A percentile compares a stretch with the other conserved stretches of the same genome.
Evolutionary conservation across 371 early-diverging fungal species (phyloP).

Genomic region (Mucor ambiguus): DNA sequence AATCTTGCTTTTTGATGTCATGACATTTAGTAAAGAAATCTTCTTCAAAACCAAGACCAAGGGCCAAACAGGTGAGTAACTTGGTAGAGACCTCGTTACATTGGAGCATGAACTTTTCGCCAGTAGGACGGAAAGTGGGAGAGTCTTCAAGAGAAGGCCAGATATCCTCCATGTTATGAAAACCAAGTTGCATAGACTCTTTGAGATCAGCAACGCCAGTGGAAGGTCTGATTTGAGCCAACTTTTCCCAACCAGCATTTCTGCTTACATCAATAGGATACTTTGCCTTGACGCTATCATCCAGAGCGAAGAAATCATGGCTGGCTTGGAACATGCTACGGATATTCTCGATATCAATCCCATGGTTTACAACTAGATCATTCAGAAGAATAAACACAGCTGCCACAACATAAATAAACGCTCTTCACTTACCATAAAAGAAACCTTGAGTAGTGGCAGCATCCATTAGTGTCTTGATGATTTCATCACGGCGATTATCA

Average conservation of each 20-base stretch:
- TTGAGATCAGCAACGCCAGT: conserved; percentile 42
- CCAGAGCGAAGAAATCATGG: conserved; percentile 32
- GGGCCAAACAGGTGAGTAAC: conserved; percentile 30
- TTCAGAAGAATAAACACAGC: neutral
- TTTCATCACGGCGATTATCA: conserved; percentile 25
- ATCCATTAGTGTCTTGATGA: conserved; percentile 19
- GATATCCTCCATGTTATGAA: conserved; percentile 34
- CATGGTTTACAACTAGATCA: conserved; percentile 34
- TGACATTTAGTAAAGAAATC: conserved; percentile 41
- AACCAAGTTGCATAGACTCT: conserved; percentile 38
- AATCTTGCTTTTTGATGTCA: conserved; percentile 27
- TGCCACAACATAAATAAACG: neutral
- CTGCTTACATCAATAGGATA: conserved; percentile 35
- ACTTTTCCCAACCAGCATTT: conserved; percentile 42
- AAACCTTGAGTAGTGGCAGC: conserved; percentile 30
- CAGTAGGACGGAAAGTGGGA: conserved; percentile 25
- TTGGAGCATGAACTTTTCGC: conserved; percentile 32
- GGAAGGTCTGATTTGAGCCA: conserved; percentile 38
- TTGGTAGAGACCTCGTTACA: conserved; percentile 34
- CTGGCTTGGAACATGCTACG: conserved; percentile 35
- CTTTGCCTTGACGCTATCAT: conserved; percentile 30
- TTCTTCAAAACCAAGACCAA: conserved; percentile 30
- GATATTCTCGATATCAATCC: conserved; percentile 30
- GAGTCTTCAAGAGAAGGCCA: conserved; percentile 38
- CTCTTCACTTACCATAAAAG: conserved; percentile 23